Evolutionary conservation across 495 filamentous ascomycete species (phyloP).

Genomic region (Podospora sp.): DNA sequence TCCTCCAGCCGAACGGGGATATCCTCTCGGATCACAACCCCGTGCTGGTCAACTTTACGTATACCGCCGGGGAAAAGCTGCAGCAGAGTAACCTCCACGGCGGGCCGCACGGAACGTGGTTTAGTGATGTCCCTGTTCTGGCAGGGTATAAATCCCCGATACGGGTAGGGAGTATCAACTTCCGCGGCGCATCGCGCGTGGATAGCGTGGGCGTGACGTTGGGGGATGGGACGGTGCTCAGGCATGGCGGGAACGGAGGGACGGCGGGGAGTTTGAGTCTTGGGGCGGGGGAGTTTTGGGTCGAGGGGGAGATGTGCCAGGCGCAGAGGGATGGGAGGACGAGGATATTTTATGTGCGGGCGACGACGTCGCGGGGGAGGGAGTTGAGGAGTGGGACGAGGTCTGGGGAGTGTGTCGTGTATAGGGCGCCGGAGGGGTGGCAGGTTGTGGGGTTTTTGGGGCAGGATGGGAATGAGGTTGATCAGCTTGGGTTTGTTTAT

Average conservation of each 20-base stretch:
- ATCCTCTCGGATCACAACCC: constrained; percentile 67
- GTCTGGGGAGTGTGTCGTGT: constrained; percentile 54
- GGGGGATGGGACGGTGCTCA: constrained; percentile 46
- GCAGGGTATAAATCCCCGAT: constrained; percentile 24
- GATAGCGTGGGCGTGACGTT: constrained; percentile 55
- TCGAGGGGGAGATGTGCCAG: constrained; percentile 54
- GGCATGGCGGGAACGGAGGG: constrained; percentile 60
- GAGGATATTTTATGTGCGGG: constrained; percentile 60
- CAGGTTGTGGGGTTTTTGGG: constrained; percentile 61
- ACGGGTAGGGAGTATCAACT: constrained; percentile 41
- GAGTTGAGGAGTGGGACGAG: constrained; percentile 49
- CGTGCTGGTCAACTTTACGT: constrained; percentile 56
- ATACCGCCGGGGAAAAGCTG: constrained; percentile 43
- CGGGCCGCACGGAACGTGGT: constrained; percentile 57
- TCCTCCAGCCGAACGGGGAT: constrained; percentile 54
- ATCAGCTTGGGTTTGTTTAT: constrained; percentile 61
- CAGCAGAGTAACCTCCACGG: constrained; percentile 55
- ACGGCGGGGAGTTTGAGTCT: constrained; percentile 48
- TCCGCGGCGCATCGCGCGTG: constrained; percentile 53
- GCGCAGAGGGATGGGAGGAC: constrained; percentile 51
- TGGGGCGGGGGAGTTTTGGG: constrained; percentile 51
- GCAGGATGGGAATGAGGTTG: constrained; percentile 60
- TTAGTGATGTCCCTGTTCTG: constrained; percentile 53
- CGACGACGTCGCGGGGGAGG: constrained; percentile 56
- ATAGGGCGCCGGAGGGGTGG: constrained; percentile 55